Base-by-base conservation (phyloP, 2,329 filamentous ascomycete genomes). In the Aspergillus hortae region DNA sequence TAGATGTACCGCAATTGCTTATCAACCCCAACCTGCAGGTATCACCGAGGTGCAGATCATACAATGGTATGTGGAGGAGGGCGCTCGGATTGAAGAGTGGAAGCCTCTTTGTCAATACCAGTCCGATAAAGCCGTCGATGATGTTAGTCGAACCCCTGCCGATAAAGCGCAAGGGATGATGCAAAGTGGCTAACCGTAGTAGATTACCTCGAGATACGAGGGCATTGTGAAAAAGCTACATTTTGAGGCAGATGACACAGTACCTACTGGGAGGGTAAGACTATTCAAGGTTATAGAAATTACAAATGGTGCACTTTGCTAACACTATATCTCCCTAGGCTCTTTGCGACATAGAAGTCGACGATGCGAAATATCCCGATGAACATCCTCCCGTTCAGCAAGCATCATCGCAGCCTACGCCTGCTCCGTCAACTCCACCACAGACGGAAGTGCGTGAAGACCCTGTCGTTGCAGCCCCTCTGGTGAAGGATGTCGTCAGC, bases 31-130 rank as follows among this genome's bases (percentile, higher is more conserved):
- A 38, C 48, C n/a, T 41, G 21, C 45, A 94, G 94, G 94, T 50
- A 99, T 97, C 66, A 92, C 94, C 68, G 94, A 99, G 76, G 96
- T 94, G 67, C 94, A 99, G 74, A 90, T 99, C 66, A 97, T 97
- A 65, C 94, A 99, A 77, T 99, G 94, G 94, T 99, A 97, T 70
- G 92, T 99, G 60, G 88, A 96, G 74, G 91, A 95, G 46, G 92
- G 92, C 53, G 94, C 94, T 33, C 86, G 89, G 52, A 92, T 99
- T 63, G 92, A 99, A 76, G 92, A 99, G 77, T 99, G 96, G 81
- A 94, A 95, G 62, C 94, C 92, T 54, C 81, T 99, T 44, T 99
- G 94, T 75, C 94, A 99, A 76, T 95, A 99, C 42, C 94, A 97
- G 71, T 96, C 92, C 65, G 94, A 99, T 76, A 99, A 99, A 74